Evolutionary conservation across 2,329 filamentous ascomycete genomes (phyloP), one percentile per base, ranked within the genome.

Genomic region (Trichoderma koningiopsis): DNA sequence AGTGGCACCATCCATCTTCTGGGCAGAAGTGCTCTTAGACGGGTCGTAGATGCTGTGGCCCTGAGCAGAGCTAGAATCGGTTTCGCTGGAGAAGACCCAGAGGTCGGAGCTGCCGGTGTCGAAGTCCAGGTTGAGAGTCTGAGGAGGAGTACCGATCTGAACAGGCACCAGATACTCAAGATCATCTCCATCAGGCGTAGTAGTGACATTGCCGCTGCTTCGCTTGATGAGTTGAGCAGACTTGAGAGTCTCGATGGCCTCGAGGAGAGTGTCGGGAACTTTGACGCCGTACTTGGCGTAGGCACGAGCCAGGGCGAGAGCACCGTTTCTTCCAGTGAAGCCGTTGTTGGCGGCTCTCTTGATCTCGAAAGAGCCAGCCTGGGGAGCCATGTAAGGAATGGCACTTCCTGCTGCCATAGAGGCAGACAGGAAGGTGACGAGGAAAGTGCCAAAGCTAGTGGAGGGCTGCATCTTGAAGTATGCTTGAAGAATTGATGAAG

Each of bases 1-100:
- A 1, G 76, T 73, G 6, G 75, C 75, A 2, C 81, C 82, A 1
- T 72, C 64, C 29, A 83, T 69, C 64, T 76, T 74, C 70, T 78
- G 70, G 7, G 83, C 76, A 1, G 80, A 80, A 8, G 76, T 78
- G 71, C 81, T 83, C 58, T 76, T 74, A 24, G 62, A 71, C 0
- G 83, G 80, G 49, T 80, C 72, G 73, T 81, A 85, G 22, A 81
- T 52, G 0, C 76, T 74, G 70, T 85, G 83, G 1, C 81, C 82
- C 11, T 77, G 74, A 5, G 82, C 75, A 59, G 81, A 73, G 22
- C 66, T 43, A 31, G 74, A 40, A 47, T 77, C 74, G 27, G 81
- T 84, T 70, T 82, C 81, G 63, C 81, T 81, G 69, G 81, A 83
- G 71, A 84, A 84, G 70, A 74, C 75, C 66, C 73, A 75, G 6